A percentile compares a stretch with the other conserved stretches of the same genome.
phyloP scores from a whole-genome alignment of 179 eudicot species.

The Beta macrorhiza region DNA sequence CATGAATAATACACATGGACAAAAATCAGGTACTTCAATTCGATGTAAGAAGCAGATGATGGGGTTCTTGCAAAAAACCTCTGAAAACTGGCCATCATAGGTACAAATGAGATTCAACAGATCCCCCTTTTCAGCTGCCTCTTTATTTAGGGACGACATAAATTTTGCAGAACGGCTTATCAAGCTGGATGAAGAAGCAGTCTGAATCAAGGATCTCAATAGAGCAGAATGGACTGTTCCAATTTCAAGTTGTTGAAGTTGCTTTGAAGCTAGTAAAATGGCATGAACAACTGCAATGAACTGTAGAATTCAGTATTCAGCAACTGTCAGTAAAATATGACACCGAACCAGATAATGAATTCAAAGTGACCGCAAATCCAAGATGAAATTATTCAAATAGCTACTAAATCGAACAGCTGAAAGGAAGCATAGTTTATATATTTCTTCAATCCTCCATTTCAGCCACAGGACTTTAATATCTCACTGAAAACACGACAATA shows the following conservation, averaged over 20 bases:
- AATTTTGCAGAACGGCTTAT: constrained; percentile 57
- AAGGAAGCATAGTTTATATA: not conserved
- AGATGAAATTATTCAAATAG: not conserved
- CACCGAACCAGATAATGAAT: constrained; percentile 2
- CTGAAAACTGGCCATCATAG: constrained; percentile 37
- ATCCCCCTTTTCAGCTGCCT: constrained; percentile 81
- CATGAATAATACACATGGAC: constrained; percentile 2
- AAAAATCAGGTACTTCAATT: not conserved
- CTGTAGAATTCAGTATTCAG: constrained; percentile 43
- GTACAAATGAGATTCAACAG: constrained; percentile 55
- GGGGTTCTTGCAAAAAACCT: constrained; percentile 44
- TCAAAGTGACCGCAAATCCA: constrained; percentile 4
- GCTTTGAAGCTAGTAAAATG: constrained; percentile 67
- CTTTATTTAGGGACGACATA: constrained; percentile 68
- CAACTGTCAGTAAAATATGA: constrained; percentile 20
- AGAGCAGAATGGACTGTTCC: constrained; percentile 55
- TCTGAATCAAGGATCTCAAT: constrained; percentile 63
- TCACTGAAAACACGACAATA: not conserved
- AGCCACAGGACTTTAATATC: not conserved
- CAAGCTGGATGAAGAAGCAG: constrained; percentile 70
- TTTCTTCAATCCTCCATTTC: not conserved
- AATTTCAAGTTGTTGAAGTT: constrained; percentile 59
- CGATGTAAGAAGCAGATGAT: constrained; percentile 1
- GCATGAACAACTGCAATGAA: constrained; percentile 81
- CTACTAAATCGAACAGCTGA: not conserved